Base-by-base conservation (phyloP, 192 early-diverging fungal species). In the Funneliformis mosseae region DNA sequence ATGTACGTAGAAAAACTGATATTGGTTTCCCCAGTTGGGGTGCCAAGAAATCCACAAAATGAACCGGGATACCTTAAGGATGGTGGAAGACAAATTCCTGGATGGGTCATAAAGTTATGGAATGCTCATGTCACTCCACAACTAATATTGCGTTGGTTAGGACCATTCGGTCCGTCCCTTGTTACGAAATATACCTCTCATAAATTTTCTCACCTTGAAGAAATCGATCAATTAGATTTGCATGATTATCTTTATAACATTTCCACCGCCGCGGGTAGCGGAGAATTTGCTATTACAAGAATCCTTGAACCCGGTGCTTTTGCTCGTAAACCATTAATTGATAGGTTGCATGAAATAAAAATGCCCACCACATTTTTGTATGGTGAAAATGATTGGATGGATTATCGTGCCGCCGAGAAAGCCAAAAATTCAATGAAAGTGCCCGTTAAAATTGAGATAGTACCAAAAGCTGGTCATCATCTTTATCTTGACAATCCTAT, bases 321-420 rank as follows among this genome's bases (percentile, higher is more conserved):
- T 88, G 94, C 96, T 10, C 88, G 93, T 14, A 85, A 84, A 28
- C 95, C 96, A 55, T 88, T 97, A 23, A 85, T 93, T 62, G 79
- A 90, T 74, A 87, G 94, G 16, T 80, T 96, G 5, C 79, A 80
- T 10, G 77, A 82, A 28, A 81, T 96, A 11, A 82, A 81, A 23
- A 90, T 96, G 91, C 95, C 95, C 8, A 93, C 91, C 0, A 87
- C 88, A 21, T 95, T 96, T 81, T 84, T 94, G 80, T 94, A 96
- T 75, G 94, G 94, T n/a, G 84, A 84, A 25, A 81, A 85, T 42
- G 96, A 97, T 88, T 97, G 96, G 96, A 96, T 97, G 94, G 95
- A 97, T 80, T 91, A 91, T 82, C 83, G 85, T 23, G 89, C 92
- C 27, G 95, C 92, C 62, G 84, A 92, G 55, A 83, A 89, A 61